These are phyloP conservation scores for Malus hybrid DNA, from an alignment of 331 rosid species.

Conservation along the genomic window DNA sequence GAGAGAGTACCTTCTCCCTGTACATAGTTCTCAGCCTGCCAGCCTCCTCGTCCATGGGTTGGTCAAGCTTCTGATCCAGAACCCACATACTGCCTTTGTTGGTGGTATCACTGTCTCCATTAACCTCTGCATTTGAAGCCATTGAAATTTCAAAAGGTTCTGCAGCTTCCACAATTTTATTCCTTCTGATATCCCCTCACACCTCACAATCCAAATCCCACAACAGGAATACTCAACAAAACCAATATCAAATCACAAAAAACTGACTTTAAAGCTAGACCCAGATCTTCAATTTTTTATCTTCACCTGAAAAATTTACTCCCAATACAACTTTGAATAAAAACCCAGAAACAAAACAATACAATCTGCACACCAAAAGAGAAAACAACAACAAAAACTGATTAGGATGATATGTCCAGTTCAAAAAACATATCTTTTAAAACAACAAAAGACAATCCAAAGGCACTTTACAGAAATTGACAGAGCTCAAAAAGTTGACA, in stretches of 20 bases:
- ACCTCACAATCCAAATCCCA: conserved; percentile 7
- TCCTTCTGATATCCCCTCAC: conserved; percentile 13
- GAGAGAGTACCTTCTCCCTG: conserved; percentile 70
- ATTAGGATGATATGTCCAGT: conserved; percentile 6
- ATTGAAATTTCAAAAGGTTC: conserved; percentile 29
- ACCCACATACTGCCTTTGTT: conserved; percentile 94
- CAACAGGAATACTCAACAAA: background rate
- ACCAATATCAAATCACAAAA: conserved; percentile 16
- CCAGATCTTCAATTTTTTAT: conserved; percentile 18
- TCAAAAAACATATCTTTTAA: conserved; percentile 1
- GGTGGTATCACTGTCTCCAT: conserved; percentile 44
- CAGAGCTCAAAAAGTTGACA: conserved; percentile 12
- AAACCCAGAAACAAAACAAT: conserved; percentile 7
- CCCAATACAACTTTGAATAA: conserved; percentile 22
- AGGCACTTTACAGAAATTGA: conserved; percentile 10
- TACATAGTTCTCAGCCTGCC: conserved; percentile 89
- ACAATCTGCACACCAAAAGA: conserved; percentile 23
- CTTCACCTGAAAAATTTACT: conserved; percentile 29
- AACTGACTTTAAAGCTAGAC: background rate
- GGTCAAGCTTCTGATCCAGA: conserved; percentile 92
- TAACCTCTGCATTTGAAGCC: conserved; percentile 57
- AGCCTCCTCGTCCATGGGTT: conserved; percentile 98
- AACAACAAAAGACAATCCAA: background rate
- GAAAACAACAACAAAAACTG: conserved; percentile 1
- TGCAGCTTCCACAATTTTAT: conserved; percentile 7